phyloP scores from a whole-genome alignment of 2,329 filamentous ascomycete genomes.

The Curvularia hawaiiensis region DNA sequence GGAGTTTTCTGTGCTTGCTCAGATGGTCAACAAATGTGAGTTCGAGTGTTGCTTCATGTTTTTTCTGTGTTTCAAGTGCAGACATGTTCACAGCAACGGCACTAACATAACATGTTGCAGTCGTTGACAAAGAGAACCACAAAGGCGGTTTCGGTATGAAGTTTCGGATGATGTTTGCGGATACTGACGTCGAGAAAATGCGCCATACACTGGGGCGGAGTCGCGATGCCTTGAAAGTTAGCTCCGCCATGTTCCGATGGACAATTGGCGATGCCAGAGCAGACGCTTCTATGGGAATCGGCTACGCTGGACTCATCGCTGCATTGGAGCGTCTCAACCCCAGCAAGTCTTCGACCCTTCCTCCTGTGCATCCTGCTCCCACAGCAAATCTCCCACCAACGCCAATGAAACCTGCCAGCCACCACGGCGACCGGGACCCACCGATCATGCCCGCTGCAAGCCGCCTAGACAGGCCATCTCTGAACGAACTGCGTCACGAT shows the following conservation, averaged over 20 bases:
- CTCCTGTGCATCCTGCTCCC: slow-evolving; percentile 38
- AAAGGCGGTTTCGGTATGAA: slow-evolving; percentile 66
- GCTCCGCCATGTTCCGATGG: slow-evolving; percentile 69
- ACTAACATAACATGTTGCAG: slow-evolving; percentile 27
- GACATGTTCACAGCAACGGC: background rate
- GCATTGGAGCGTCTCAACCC: slow-evolving; percentile 62
- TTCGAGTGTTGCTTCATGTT: background rate
- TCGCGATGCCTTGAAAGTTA: slow-evolving; percentile 67
- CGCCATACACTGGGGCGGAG: slow-evolving; percentile 62
- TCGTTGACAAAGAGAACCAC: slow-evolving; percentile 64
- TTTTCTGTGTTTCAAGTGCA: background rate
- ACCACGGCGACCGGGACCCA: slow-evolving; percentile 13
- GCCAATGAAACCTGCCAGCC: slow-evolving; percentile 23
- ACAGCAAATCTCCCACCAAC: slow-evolving; percentile 39
- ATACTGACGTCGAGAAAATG: slow-evolving; percentile 67
- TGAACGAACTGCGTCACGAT: slow-evolving; percentile 25
- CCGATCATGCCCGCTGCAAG: slow-evolving; percentile 12
- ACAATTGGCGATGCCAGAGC: slow-evolving; percentile 62
- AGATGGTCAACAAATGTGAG: slow-evolving; percentile 60
- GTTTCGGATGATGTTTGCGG: slow-evolving; percentile 60
- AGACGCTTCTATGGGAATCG: slow-evolving; percentile 66
- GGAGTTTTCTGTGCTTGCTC: slow-evolving; percentile 67
- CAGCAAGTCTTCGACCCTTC: slow-evolving; percentile 29
- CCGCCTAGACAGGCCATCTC: slow-evolving; percentile 23
- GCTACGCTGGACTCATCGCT: slow-evolving; percentile 69